Conservation (phyloP, 768 basidiomycete genomes). For the Suillus subalutaceus region DNA sequence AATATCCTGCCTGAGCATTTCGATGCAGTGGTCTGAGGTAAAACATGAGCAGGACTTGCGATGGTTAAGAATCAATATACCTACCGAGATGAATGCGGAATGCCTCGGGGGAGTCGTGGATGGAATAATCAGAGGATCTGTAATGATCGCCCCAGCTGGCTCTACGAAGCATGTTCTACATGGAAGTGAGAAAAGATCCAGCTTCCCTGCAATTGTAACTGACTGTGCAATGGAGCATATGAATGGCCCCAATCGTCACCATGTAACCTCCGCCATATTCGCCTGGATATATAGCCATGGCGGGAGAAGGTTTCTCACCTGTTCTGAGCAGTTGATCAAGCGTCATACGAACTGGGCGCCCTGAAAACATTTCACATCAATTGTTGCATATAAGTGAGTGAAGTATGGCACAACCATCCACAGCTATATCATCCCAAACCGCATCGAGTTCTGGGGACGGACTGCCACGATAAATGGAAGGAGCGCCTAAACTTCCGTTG, state of each 20-base stretch:
- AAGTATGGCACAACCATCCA: constrained; percentile 5
- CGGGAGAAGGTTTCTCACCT: constrained; percentile 8
- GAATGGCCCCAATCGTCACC: constrained; percentile 10
- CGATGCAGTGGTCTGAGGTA: constrained; percentile 13
- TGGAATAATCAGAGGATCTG: constrained; percentile 8
- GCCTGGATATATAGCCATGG: constrained; percentile 11
- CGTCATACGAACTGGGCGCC: constrained; percentile 10
- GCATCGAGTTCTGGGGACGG: constrained; percentile 16
- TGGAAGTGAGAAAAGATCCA: background rate
- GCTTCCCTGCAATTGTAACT: background rate
- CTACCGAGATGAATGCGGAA: constrained; percentile 14
- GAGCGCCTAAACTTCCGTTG: background rate
- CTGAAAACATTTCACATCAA: background rate
- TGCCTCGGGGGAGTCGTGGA: constrained; percentile 8
- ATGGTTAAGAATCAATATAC: background rate
- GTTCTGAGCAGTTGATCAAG: constrained; percentile 11
- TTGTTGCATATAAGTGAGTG: background rate
- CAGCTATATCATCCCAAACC: constrained; percentile 12
- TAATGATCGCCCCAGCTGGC: constrained; percentile 12
- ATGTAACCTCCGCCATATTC: constrained; percentile 19
- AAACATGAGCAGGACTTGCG: background rate
- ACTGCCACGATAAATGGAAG: constrained; percentile 11
- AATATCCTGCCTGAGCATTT: constrained; percentile 12
- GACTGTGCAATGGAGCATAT: constrained; percentile 15
- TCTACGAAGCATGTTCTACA: constrained; percentile 15